Evolutionary conservation across 495 filamentous ascomycete species (phyloP).

Genomic region (Tetracladium setigerum): DNA sequence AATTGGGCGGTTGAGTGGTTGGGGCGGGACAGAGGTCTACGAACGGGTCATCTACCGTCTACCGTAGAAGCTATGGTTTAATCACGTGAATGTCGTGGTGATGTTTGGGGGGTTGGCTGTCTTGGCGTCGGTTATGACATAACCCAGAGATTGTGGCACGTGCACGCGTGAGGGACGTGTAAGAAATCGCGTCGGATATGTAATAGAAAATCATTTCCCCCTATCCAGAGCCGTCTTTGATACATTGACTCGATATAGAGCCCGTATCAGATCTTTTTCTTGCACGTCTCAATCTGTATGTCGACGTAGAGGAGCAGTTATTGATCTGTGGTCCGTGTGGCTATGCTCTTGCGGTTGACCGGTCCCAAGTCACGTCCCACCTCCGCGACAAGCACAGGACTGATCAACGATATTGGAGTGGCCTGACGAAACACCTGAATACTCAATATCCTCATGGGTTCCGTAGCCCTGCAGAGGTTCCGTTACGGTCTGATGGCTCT

Average conservation of each 20-base stretch:
- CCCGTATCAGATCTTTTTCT: too few species aligned
- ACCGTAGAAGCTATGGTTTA: too few species aligned
- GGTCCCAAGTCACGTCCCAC: constrained; percentile 6
- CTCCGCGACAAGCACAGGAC: constrained; percentile 2
- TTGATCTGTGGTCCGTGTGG: constrained; percentile 6
- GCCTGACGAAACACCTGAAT: constrained; percentile 2
- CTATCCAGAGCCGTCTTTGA: background rate
- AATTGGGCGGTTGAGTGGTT: too few species aligned
- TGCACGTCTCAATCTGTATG: background rate
- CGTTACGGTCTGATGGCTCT: background rate
- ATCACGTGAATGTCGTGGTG: too few species aligned
- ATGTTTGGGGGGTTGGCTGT: constrained; percentile 1
- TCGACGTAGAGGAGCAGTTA: background rate
- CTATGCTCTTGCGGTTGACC: constrained; percentile 2
- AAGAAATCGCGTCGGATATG: constrained; percentile 4
- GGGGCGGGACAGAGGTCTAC: too few species aligned
- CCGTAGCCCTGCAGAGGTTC: constrained; percentile 4
- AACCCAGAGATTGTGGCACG: constrained; percentile 9
- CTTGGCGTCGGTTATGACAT: constrained; percentile 4
- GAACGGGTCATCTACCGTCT: too few species aligned
- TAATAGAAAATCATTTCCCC: constrained; percentile 6
- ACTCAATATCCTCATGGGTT: constrained; percentile 1
- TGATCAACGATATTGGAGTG: background rate
- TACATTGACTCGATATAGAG: constrained; percentile 2
- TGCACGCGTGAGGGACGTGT: constrained; percentile 8